phyloP scores from a whole-genome alignment of 352 stramenopile species.

The Phytophthora sp. region DNA sequence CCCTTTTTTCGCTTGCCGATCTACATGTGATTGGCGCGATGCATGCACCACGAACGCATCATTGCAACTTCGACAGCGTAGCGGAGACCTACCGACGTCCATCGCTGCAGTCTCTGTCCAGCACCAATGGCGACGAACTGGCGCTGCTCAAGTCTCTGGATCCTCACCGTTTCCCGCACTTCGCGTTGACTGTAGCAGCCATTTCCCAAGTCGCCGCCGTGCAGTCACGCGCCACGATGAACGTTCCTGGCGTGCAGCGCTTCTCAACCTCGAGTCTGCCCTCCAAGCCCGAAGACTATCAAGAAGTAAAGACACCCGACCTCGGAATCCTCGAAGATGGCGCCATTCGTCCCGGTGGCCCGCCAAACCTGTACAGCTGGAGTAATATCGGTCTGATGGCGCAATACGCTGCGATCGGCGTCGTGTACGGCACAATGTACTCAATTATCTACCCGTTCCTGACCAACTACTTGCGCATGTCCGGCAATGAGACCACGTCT shows the following conservation, averaged over 20 bases:
- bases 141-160: too few relatives aligned
- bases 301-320: slow-evolving; percentile 32
- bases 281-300: slow-evolving; percentile 19
- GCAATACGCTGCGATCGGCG: slow-evolving; percentile 38
- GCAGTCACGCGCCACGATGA: slow-evolving; percentile 13
- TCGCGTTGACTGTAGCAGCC: background rate
- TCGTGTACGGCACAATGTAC: slow-evolving; percentile 43
- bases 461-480: slow-evolving; percentile 37
- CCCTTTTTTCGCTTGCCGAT: background rate
- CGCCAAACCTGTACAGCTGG: slow-evolving; percentile 32
- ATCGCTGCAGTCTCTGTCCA: too few relatives aligned
- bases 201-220: slow-evolving; percentile 17
- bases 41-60: slow-evolving; percentile 13
- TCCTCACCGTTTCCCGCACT: background rate
- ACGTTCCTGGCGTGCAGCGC: slow-evolving; percentile 12
- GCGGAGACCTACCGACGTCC: too few relatives aligned
- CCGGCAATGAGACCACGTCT: slow-evolving; percentile 27
- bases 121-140: background rate
- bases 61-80: background rate
- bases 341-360: slow-evolving; percentile 33
- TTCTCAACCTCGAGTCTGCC: slow-evolving; percentile 23
- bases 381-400: slow-evolving; percentile 35
- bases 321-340: slow-evolving; percentile 29
- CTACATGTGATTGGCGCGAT: slow-evolving; percentile 25
- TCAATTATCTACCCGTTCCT: slow-evolving; percentile 29